Evolutionary conservation across 805 yeast genomes (phyloP).

Genomic region (Spathaspora boniae): DNA sequence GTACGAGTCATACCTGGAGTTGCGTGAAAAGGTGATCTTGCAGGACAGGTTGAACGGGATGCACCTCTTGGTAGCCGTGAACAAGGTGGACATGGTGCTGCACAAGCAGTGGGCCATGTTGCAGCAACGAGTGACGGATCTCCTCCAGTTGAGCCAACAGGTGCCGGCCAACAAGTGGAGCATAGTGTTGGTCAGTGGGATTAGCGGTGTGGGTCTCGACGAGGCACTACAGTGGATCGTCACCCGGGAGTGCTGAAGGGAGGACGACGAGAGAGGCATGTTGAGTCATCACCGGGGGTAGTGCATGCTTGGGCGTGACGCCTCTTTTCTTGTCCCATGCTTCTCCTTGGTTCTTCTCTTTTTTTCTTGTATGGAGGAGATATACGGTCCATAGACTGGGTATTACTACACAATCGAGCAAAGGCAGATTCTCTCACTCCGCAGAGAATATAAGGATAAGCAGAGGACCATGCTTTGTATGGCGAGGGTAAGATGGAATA

Average conservation of each 20-base stretch:
- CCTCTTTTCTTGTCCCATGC: too few relatives aligned
- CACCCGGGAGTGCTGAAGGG: constrained; percentile 13
- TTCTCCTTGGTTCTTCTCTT: too few relatives aligned
- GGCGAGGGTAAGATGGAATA: too few relatives aligned
- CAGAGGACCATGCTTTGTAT: too few relatives aligned
- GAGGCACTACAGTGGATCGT: constrained; percentile 26
- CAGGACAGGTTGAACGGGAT: constrained; percentile 73
- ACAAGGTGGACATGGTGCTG: constrained; percentile 64
- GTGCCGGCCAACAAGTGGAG: constrained; percentile 23
- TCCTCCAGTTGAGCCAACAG: constrained; percentile 18
- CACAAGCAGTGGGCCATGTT: constrained; percentile 14
- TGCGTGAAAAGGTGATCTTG: constrained; percentile 52
- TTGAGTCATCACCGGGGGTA: neutral
- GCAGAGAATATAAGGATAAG: too few relatives aligned
- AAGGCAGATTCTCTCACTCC: too few relatives aligned
- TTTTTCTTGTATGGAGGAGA: too few relatives aligned
- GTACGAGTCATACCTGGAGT: constrained; percentile 61
- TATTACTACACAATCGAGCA: too few relatives aligned
- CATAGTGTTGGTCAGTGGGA: constrained; percentile 32
- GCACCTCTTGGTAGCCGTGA: constrained; percentile 63
- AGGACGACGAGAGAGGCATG: neutral
- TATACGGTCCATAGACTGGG: too few relatives aligned
- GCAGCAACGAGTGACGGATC: constrained; percentile 11
- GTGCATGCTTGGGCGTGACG: too few relatives aligned
- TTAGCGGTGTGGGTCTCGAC: constrained; percentile 28